Base-by-base conservation (phyloP, 169 alveolate genomes). In the Plasmodium relictum region DNA sequence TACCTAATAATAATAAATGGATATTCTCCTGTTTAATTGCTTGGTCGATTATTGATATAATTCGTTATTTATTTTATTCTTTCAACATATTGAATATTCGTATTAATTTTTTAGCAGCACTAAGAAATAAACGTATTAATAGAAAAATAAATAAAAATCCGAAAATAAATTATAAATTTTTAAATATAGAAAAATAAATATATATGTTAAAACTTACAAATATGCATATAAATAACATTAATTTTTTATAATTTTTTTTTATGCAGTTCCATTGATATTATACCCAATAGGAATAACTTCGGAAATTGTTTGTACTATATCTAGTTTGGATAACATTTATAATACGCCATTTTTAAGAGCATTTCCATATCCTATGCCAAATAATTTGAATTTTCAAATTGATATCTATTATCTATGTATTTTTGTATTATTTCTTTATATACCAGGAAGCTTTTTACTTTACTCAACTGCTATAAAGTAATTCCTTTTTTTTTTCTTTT, bases 251-350 rank as follows among this genome's bases (percentile, higher is more conserved):
- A 12, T 42, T 62, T 26, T 61, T 31, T 54, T 63, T 54, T 62
- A 24, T n/a, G 16, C 50, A 83, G 91, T 69, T 7, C 91, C 91
- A 3, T n/a, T 83, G 16, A 83, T 83, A 83, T 48, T 83, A 20
- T 83, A 83, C 54, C 91, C 85, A 31, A 83, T 69, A 66, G 91
- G 91, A 56, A 83, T 83, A 31, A 70, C 85, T 2, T 83, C 91
- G 22, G 91, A 83, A 83, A 73, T 83, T 56, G 85, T 83, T 31
- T 83, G 91, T 22, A 66, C 85, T 18, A 39, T 68, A 42, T 20
- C 91, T 8, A 83, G 91, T 44, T 68, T 83, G 12, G 58, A 83
- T 39, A 83, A 69, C 50, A 83, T 83, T 61, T 68, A 42, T 45
- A 5, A 59, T 31, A 83, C 91, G 3, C 91, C 91, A 1, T 68